Base-by-base conservation (phyloP, 1,284 basidiomycete species). In the Leccinum proximum region DNA sequence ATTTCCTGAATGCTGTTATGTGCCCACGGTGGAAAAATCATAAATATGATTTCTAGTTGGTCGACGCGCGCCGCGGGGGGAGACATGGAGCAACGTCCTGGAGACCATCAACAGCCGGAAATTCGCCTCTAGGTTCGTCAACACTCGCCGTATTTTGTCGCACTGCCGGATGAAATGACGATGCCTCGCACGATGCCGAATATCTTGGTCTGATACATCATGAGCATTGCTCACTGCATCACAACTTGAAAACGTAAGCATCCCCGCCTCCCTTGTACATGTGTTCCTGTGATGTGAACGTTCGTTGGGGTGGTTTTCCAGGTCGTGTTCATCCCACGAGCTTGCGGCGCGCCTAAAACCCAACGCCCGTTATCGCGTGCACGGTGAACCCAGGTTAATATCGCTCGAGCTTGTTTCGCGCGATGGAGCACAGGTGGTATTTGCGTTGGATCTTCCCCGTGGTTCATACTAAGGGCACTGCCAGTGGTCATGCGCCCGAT, bases 241-340 rank as follows among this genome's bases (percentile, higher is more conserved):
- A 79, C 63, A 67, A 65, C 18, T 58, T 75, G 26, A 68, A 79
- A 79, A 69, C 65, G 77, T 78, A 63, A 59, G 72, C 63, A 62
- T 30, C 30, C 10, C 5, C 0, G 7, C 18, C 37, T 18, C 18
- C 48, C 14, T 64, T 38, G 45, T 35, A 11, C 33, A 10, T 26
- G 13, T 16, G 37, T 50, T 18, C 48, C 6, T 40, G 13, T 40
- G 45, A 48, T 48, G 3, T 48, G 45, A 38, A 13, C 5, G 0
- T 38, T 5, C 45, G 16, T n/a, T 48, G 3, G 8, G 53, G 48
- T 18, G 48, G 75, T 74, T 14, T 59, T 74, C 7, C 68, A 72
- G 33, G 56, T 77, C 13, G 42, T 76, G 18, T 75, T 75, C 60
- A 61, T 70, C n/a, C 37, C 68, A 71, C n/a, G 70, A 72, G 33